These are phyloP conservation scores for Eutrema heterophyllum DNA, from an alignment of 345 rosid species.

Conservation along the genomic window DNA sequence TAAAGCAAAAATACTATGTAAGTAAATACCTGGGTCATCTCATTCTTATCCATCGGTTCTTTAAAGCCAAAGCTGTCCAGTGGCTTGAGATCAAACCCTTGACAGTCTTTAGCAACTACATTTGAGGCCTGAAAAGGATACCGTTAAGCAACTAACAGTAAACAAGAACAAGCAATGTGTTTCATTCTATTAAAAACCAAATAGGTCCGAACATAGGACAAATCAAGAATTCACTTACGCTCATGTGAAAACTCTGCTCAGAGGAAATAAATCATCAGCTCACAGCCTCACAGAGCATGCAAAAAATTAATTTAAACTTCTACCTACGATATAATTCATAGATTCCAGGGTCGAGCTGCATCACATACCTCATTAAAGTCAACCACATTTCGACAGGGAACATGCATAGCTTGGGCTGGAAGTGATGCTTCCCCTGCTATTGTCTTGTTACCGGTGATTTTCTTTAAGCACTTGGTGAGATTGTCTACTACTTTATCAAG, in stretches of 20 bases:
- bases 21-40: conserved; percentile 56
- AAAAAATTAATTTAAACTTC: background rate
- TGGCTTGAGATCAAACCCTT: conserved; percentile 16
- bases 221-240: background rate
- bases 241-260: background rate
- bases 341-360: background rate
- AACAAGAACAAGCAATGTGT: conserved; percentile 12
- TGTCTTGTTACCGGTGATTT: conserved; percentile 30
- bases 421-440: conserved; percentile 28
- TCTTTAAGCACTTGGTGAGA: conserved; percentile 48
- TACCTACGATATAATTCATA: background rate
- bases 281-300: background rate
- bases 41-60: conserved; percentile 40
- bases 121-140: conserved; percentile 22
- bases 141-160: conserved; percentile 9
- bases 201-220: background rate
- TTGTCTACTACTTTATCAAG: conserved; percentile 57
- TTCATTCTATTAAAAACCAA: background rate
- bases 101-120: conserved; percentile 11
- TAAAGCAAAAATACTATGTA: conserved; percentile 3
- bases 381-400: conserved; percentile 20
- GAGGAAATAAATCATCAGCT: background rate
- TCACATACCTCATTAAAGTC: conserved; percentile 46
- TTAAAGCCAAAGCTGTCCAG: conserved; percentile 28
- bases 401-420: conserved; percentile 22